These are phyloP conservation scores for Epichloe sp. DNA, from an alignment of 2,329 filamentous ascomycete species.

Conservation along the genomic window DNA sequence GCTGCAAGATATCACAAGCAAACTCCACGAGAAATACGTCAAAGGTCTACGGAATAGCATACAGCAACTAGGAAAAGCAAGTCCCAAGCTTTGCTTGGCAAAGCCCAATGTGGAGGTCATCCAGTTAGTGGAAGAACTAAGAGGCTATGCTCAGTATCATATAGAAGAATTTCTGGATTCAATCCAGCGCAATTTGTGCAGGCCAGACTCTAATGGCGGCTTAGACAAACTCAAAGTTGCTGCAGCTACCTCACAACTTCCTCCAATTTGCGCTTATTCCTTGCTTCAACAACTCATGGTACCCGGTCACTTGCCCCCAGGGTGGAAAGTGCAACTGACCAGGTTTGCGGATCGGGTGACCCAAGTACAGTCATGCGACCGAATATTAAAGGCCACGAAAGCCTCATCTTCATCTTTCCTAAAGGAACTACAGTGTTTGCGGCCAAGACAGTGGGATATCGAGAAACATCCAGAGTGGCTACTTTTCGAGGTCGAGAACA, in stretches of 20 bases:
- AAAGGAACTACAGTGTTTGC: neutral
- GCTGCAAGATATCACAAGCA: neutral
- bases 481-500: conserved; percentile 48
- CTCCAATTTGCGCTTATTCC: conserved; percentile 11
- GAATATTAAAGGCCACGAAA: conserved; percentile 12
- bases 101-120: neutral
- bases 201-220: neutral
- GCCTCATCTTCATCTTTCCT: neutral
- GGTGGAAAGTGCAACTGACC: conserved; percentile 9
- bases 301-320: neutral
- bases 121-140: neutral
- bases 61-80: neutral
- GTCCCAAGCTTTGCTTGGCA: neutral
- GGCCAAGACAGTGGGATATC: neutral
- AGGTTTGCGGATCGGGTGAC: conserved; percentile 5
- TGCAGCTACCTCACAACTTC: neutral
- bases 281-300: conserved; percentile 5
- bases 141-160: neutral
- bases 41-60: neutral
- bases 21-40: neutral
- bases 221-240: neutral
- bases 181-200: neutral
- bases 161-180: neutral
- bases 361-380: neutral
- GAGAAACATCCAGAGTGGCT: conserved; percentile 39